Base-by-base conservation (phyloP, 192 early-diverging fungal genomes). In the Coemansia reversa region DNA sequence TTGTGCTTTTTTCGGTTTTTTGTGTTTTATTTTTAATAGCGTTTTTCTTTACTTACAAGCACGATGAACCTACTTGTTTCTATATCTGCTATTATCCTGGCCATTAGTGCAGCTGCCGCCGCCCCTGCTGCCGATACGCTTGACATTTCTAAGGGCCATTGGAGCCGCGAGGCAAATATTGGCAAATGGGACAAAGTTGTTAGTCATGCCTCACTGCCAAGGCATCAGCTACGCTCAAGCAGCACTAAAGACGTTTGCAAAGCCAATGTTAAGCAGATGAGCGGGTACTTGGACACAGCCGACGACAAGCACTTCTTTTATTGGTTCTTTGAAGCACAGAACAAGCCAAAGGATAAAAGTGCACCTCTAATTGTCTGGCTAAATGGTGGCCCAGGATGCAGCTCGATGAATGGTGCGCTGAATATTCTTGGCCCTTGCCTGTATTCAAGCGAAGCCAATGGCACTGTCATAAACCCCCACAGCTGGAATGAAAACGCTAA, bases 251-350 rank as follows among this genome's bases (percentile, higher is more conserved):
- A 45, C 52, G 76, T 98, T 22, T 98, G 96, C 72, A 93, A 97
- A 65, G 78, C 86, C 23, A 74, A 81, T 39, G 94, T 94, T 42
- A 89, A 89, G 70, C 96, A 96, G 84, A 85, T 88, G 68, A 90
- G 87, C 60, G 91, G 90, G 29, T 90, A 92, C 57, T 66, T 92
- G 9, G 88, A 90, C 47, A 73, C 75, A 11, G 84, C 76, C 23
- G 69, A 56, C 7, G 84, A 87, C 54, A 88, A 90, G 69, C 91
- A 94, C 69, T 92, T 93, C 68, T 94, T 92, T 83, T 94, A 90
- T 72, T 94, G 92, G 91, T 97, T 98, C 83, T 97, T 98, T 70
- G 95, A 96, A 72, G 90, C 91, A 9, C 90, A 91, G 61, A 83
- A 84, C 18, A 48, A 49, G 65, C 69, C 85, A 39, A 88, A 90